phyloP scores from a whole-genome alignment of 73 alveolate genomes.

The Uronychia binucleata region DNA sequence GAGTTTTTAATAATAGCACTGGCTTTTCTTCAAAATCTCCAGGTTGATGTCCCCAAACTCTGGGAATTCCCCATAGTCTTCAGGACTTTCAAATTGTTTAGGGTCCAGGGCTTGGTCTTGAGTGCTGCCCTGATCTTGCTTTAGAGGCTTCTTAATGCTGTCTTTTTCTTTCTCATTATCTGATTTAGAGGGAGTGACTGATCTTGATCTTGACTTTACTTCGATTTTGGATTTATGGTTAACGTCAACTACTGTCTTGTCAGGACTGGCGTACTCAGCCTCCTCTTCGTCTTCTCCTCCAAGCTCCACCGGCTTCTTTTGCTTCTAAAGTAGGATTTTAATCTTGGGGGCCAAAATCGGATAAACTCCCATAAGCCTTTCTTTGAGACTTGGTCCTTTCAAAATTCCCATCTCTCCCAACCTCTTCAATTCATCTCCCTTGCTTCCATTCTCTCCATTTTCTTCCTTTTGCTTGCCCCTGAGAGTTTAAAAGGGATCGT shows the following conservation, averaged over 20 bases:
- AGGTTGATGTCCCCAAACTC: neutral
- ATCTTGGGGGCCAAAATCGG: neutral
- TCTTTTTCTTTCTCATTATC: neutral
- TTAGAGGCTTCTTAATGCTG: neutral
- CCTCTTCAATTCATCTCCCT: neutral
- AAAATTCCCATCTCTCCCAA: neutral
- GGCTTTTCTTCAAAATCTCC: neutral
- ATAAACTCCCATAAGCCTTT: neutral
- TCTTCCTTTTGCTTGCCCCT: neutral
- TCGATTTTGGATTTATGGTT: neutral
- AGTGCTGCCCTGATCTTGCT: too few relatives aligned
- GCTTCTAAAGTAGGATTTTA: neutral
- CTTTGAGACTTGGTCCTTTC: neutral
- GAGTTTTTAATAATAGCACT: neutral
- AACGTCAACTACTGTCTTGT: neutral
- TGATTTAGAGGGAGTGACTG: neutral
- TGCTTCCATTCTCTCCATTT: neutral
- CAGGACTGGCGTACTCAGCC: neutral
- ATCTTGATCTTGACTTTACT: neutral
- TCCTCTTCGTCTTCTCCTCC: neutral
- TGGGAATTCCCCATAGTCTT: neutral
- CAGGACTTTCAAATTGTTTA: neutral
- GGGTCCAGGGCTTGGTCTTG: neutral
- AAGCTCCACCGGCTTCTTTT: neutral
- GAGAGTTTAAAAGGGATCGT: neutral